Conservation (phyloP, 2,329 filamentous ascomycete species). For the Nigrograna mackinnonii region DNA sequence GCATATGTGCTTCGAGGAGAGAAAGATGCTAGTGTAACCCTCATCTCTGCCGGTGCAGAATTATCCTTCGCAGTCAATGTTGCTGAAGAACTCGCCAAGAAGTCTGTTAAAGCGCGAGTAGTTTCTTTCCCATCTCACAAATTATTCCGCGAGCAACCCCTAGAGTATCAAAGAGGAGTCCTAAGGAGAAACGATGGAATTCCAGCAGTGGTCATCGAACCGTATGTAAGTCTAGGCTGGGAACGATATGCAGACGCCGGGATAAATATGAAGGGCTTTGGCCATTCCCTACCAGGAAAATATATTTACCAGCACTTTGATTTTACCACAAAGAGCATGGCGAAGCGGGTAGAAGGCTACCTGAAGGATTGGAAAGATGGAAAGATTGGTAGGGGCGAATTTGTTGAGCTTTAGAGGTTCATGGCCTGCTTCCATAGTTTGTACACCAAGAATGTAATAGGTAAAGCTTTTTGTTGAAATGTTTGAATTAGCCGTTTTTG, state of each 20-base stretch:
- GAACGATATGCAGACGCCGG: conserved; percentile 15
- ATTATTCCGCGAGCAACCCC: conserved; percentile 10
- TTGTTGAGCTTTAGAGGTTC: conserved; percentile 5
- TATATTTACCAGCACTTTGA: conserved; percentile 14
- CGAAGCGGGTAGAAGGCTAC: conserved; percentile 1
- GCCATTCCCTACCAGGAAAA: conserved; percentile 11
- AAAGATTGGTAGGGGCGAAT: conserved; percentile 7
- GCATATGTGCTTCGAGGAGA: conserved; percentile 53
- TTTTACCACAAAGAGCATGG: conserved; percentile 3
- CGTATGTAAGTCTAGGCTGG: conserved; percentile 13
- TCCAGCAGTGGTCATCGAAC: conserved; percentile 13
- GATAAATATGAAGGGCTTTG: conserved; percentile 9
- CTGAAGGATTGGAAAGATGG: conserved; percentile 4
- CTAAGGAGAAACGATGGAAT: conserved; percentile 10
- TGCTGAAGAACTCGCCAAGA: conserved; percentile 40
- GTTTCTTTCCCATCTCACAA: conserved; percentile 47
- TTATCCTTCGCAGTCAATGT: conserved; percentile 51
- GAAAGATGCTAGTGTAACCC: conserved; percentile 51
- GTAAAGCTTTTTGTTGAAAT: too few relatives aligned
- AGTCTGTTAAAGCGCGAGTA: conserved; percentile 48
- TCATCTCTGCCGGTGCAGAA: conserved; percentile 56
- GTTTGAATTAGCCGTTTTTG: background rate
- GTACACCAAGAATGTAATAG: too few relatives aligned
- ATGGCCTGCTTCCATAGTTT: too few relatives aligned
- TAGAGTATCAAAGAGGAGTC: conserved; percentile 10